Evolutionary conservation across 139 green algal species (phyloP).

Genomic region (Ostreobium quekettii): DNA sequence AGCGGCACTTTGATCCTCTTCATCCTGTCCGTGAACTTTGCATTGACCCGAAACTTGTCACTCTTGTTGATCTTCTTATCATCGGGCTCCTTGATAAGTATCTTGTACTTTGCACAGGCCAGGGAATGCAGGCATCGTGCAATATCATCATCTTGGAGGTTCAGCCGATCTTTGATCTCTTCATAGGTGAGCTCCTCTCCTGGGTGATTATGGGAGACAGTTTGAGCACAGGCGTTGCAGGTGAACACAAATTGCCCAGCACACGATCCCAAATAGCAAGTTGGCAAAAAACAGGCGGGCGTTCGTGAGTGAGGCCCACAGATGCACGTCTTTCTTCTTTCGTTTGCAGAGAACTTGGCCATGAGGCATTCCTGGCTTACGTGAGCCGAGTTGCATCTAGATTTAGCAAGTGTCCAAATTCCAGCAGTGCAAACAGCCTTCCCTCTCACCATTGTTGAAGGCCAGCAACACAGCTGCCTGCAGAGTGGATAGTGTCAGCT

Average conservation of each 20-base stretch:
- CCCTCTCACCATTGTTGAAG: conserved; percentile 72
- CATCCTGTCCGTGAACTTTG: conserved; percentile 84
- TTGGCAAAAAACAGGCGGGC: no score
- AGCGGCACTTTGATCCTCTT: conserved; percentile 81
- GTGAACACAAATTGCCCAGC: neutral
- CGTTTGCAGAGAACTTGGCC: no score
- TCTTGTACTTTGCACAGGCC: conserved; percentile 78
- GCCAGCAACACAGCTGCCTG: conserved; percentile 77
- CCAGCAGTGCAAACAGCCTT: no score
- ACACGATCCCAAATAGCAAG: no score
- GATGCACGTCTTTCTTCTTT: no score
- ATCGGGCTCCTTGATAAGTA: conserved; percentile 73
- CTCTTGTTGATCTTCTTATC: conserved; percentile 58
- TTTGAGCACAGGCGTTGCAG: neutral
- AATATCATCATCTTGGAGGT: conserved; percentile 84
- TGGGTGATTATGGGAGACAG: no score
- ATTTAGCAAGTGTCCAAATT: no score
- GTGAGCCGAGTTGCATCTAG: no score
- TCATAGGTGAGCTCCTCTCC: conserved; percentile 54
- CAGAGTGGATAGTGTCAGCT: conserved; percentile 78
- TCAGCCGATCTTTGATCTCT: conserved; percentile 73
- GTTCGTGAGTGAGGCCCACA: no score
- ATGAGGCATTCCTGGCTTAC: no score
- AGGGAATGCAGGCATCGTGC: conserved; percentile 78
- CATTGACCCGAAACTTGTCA: conserved; percentile 84